Conservation (phyloP, 169 alveolate genomes). For the Plasmodium berghei region DNA sequence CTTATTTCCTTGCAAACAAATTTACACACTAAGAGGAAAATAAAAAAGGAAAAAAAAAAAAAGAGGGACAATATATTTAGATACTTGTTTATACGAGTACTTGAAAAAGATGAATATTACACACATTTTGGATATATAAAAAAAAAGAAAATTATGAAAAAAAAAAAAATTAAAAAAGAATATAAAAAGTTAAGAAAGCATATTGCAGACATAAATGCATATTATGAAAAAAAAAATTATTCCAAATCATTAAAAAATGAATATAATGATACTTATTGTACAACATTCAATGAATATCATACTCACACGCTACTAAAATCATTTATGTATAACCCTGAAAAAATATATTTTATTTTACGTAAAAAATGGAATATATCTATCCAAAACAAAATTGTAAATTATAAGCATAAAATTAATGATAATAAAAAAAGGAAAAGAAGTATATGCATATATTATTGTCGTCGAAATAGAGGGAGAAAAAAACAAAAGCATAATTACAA, state of each 20-base stretch:
- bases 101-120: constrained; percentile 12
- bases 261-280: background rate
- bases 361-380: background rate
- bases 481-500: background rate
- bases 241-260: background rate
- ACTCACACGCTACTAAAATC: background rate
- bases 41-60: background rate
- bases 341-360: background rate
- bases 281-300: background rate
- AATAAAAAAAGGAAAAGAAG: background rate
- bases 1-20: constrained; percentile 25
- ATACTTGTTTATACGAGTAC: background rate
- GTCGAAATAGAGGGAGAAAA: background rate
- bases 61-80: background rate
- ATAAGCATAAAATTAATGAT: background rate
- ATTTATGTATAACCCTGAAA: background rate
- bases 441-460: background rate
- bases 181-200: constrained; percentile 50
- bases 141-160: constrained; percentile 10
- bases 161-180: constrained; percentile 4
- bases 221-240: constrained; percentile 6
- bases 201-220: constrained; percentile 7
- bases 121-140: constrained; percentile 21
- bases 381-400: background rate
- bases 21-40: background rate